phyloP scores from a whole-genome alignment of 179 eudicot species.

The Spergularia azorica region DNA sequence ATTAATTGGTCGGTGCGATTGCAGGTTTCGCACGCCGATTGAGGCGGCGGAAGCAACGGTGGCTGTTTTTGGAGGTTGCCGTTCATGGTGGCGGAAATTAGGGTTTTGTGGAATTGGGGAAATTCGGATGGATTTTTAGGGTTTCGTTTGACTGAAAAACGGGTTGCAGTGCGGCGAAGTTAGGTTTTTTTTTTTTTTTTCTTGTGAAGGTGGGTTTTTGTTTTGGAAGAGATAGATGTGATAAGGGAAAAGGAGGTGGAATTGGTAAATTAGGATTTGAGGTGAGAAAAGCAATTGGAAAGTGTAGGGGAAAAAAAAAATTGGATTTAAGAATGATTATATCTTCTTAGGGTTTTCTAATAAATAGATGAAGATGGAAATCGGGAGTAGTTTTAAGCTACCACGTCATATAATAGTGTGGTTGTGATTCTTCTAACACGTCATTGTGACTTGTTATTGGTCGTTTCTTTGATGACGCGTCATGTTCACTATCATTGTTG shows the following conservation, averaged over 20 bases:
- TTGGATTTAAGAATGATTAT: too few relatives aligned
- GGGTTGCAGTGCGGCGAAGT: neutral
- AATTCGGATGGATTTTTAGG: conserved; percentile 16
- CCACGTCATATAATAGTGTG: too few relatives aligned
- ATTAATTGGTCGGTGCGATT: conserved; percentile 50
- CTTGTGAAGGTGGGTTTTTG: conserved; percentile 23
- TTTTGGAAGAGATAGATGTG: neutral
- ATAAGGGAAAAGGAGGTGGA: neutral
- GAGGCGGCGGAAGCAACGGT: conserved; percentile 21
- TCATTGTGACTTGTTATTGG: too few relatives aligned
- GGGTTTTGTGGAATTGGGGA: neutral
- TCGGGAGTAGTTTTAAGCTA: too few relatives aligned
- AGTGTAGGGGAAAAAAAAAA: too few relatives aligned
- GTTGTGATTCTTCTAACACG: too few relatives aligned
- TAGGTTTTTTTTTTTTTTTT: conserved; percentile 2
- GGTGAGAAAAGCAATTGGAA: too few relatives aligned
- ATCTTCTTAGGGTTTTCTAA: too few relatives aligned
- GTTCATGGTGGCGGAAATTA: conserved; percentile 16
- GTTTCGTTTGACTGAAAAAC: conserved; percentile 11
- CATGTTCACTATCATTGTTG: too few relatives aligned
- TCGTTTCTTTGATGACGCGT: too few relatives aligned
- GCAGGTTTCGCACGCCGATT: conserved; percentile 53
- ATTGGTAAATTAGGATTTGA: too few relatives aligned
- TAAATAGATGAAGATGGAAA: too few relatives aligned
- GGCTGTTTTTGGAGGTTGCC: neutral